phyloP scores from a whole-genome alignment of 345 rosid species.

The Laguncularia racemosa region DNA sequence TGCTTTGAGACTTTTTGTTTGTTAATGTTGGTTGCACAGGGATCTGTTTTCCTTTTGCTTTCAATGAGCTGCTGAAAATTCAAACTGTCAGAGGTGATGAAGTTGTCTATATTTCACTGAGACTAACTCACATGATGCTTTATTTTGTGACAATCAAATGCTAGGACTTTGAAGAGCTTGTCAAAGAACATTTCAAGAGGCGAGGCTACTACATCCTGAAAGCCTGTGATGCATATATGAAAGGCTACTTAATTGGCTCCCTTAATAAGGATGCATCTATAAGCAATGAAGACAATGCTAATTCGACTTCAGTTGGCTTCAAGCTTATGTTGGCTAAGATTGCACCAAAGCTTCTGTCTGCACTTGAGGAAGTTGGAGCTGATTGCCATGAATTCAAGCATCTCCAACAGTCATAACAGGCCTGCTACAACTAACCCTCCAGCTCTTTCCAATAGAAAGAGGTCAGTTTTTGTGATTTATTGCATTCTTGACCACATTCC shows the following conservation, averaged over 20 bases:
- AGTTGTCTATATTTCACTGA: not conserved
- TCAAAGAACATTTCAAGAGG: conserved; percentile 70
- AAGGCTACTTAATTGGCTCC: conserved; percentile 85
- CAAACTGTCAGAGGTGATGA: not conserved
- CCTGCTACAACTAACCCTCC: conserved; percentile 3
- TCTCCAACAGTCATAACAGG: conserved; percentile 24
- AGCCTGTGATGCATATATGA: conserved; percentile 92
- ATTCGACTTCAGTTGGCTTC: conserved; percentile 83
- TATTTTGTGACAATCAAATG: not conserved
- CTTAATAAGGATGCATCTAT: conserved; percentile 63
- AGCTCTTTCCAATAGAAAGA: conserved; percentile 11
- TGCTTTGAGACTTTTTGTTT: too few species aligned
- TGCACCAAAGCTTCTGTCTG: conserved; percentile 55
- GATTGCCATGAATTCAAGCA: conserved; percentile 55
- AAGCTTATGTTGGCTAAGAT: conserved; percentile 92
- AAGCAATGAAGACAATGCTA: conserved; percentile 31
- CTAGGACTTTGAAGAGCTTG: conserved; percentile 76
- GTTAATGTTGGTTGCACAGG: too few species aligned
- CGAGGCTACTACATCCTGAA: conserved; percentile 84
- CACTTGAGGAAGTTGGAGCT: conserved; percentile 66
- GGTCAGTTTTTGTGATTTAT: conserved; percentile 19
- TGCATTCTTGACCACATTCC: conserved; percentile 5
- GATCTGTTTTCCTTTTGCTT: too few species aligned
- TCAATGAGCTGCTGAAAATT: too few species aligned
- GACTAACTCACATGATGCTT: not conserved